Base-by-base conservation (phyloP, 257 asterid species). In the Rubia yunnanensis region DNA sequence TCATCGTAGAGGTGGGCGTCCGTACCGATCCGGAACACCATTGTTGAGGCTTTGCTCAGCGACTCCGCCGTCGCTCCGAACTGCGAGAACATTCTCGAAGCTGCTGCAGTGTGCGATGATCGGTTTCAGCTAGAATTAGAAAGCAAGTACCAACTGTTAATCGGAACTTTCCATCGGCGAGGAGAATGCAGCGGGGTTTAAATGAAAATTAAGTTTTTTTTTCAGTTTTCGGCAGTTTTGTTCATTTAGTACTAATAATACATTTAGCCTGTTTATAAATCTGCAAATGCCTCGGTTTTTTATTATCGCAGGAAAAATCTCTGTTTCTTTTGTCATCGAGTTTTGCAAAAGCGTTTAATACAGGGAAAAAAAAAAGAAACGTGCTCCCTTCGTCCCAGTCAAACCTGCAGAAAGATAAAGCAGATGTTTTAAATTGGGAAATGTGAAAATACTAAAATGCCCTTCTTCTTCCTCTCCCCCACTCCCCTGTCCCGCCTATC, bases 1-100 rank as follows among this genome's bases (percentile, higher is more conserved):
- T 94, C 97, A 73, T 94, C 97, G 79, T 94, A 90, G 41, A 94
- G 95, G 70, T 88, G 94, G 31, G 95, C 99, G 67, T 94, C 96
- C 69, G 95, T 88, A 14, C 99, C 97, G 82, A 94, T 89, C 70
- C 97, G 87, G 52, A 88, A 94, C 72, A 88, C 83, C 94, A 94
- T 71, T 55, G 88, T 82, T 68, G 99, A 89, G 59, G 99, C 97
- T 83, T 88, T 92, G 88, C 95, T 86, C 72, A 92, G 77, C 20
- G 97, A 86, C 60, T 92, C 96, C 72, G 94, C 92, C 81, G 97
- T 83, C 44, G 92, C 87, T 11, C 96, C 95, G 72, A 92, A 87
- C 65, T 86, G 95, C 54, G 91, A 67, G 78, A 92, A 82, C 97
- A 84, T 86, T 54, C 68, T 68, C 55, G 23, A 63, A 26, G 20